Evolutionary conservation across 2,329 filamentous ascomycete genomes (phyloP).

Genomic region (Trichophyton equinum): DNA sequence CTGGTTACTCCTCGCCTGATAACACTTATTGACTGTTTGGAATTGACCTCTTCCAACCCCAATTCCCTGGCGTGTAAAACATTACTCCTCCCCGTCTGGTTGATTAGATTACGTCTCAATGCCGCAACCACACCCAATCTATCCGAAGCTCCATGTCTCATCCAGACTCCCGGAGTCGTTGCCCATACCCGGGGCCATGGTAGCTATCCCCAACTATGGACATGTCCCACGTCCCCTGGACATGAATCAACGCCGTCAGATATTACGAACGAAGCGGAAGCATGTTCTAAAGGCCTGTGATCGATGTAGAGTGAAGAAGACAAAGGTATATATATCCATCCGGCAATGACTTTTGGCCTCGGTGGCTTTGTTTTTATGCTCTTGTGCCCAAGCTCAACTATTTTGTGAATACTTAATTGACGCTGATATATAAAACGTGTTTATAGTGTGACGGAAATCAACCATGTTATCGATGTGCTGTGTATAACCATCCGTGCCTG

Average conservation of each 20-base stretch:
- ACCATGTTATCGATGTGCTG: slow-evolving; percentile 33
- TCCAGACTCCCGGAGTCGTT: slow-evolving; percentile 24
- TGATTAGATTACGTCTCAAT: slow-evolving; percentile 8
- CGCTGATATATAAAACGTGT: neutral
- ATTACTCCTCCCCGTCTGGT: neutral
- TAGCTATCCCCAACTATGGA: slow-evolving; percentile 23
- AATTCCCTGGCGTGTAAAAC: neutral
- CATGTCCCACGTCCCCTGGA: slow-evolving; percentile 18
- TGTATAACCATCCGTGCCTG: slow-evolving; percentile 33
- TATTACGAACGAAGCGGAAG: slow-evolving; percentile 34
- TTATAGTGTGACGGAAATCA: slow-evolving; percentile 34
- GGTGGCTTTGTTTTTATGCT: neutral
- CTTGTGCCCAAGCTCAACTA: slow-evolving; percentile 4
- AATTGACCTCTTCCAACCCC: neutral
- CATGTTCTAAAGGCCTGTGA: slow-evolving; percentile 35
- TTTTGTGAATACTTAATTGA: slow-evolving; percentile 9
- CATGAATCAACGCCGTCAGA: slow-evolving; percentile 27
- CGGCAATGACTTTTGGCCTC: neutral
- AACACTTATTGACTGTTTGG: neutral
- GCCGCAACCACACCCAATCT: slow-evolving; percentile 16
- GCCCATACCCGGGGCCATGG: slow-evolving; percentile 23
- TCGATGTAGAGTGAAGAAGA: slow-evolving; percentile 36
- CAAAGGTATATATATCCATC: slow-evolving; percentile 25
- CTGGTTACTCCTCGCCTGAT: neutral
- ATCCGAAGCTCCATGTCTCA: slow-evolving; percentile 26